Percentiles rank a stretch among this genome's conserved stretches.
Evolutionary conservation across 2,329 filamentous ascomycete genomes (phyloP).

Genomic region (Coniochaeta sp.): DNA sequence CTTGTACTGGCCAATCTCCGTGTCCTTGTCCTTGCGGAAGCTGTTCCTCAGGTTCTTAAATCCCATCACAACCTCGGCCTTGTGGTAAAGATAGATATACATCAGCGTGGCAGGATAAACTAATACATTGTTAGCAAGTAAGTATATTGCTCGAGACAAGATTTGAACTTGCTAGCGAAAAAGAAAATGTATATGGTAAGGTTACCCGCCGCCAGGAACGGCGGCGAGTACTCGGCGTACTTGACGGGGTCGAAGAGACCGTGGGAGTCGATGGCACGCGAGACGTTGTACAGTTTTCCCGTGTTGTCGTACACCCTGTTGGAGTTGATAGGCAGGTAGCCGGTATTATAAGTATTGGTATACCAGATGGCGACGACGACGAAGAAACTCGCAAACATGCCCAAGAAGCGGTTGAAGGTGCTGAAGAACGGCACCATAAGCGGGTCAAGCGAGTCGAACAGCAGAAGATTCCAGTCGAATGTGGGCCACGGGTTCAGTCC

Average conservation of each 20-base stretch:
- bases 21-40: slow-evolving; percentile 31
- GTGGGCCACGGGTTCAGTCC: slow-evolving; percentile 39
- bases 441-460: slow-evolving; percentile 20
- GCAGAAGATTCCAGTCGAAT: slow-evolving; percentile 40
- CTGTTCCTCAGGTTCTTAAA: slow-evolving; percentile 27
- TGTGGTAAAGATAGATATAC: slow-evolving; percentile 25
- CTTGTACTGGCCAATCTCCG: slow-evolving; percentile 21
- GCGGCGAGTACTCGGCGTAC: slow-evolving; percentile 28
- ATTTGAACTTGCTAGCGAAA: slow-evolving; percentile 35
- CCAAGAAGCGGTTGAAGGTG: slow-evolving; percentile 54
- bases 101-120: slow-evolving; percentile 29
- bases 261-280: slow-evolving; percentile 18
- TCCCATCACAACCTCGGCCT: slow-evolving; percentile 23
- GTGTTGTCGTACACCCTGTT: slow-evolving; percentile 35
- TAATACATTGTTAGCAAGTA: too few relatives aligned
- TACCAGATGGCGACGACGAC: slow-evolving; percentile 52
- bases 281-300: slow-evolving; percentile 20
- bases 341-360: slow-evolving; percentile 48
- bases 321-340: slow-evolving; percentile 43
- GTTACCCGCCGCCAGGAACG: slow-evolving; percentile 43
- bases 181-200: slow-evolving; percentile 36
- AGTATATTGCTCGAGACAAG: too few relatives aligned
- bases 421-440: slow-evolving; percentile 44
- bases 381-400: slow-evolving; percentile 46
- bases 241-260: slow-evolving; percentile 25